Base-by-base conservation (phyloP, 495 filamentous ascomycete genomes). In the Copromyces sp. region DNA sequence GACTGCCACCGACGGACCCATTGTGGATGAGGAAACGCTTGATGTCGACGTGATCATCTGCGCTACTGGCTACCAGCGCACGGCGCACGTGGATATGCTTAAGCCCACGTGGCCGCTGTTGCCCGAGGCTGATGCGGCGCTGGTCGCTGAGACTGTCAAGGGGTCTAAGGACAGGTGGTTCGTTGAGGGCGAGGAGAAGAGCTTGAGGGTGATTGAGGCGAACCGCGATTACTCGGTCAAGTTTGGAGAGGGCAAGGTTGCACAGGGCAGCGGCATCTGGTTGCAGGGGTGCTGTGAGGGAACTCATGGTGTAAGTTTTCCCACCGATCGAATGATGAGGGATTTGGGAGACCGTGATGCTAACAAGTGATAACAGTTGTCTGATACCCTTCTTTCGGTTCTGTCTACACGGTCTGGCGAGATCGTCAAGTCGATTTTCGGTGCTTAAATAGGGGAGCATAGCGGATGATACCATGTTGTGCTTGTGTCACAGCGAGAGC, bases 251-350 rank as follows among this genome's bases (percentile, higher is more conserved):
- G 88, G 85, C 35, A 87, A 87, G 73, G 91, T 97, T 38, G 84
- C 90, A 16, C 87, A 88, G 9, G 84, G 82, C 2, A 85, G 83
- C n/a, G 94, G 94, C 12, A 86, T 98, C 40, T 99, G 93, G 94
- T 84, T 99, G 73, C 95, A 98, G 81, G 95, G 95, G 2, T 98
- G 94, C 80, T 95, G 94, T 77, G 94, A 99, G 82, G 88, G 85
- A 73, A 97, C 93, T 38, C 95, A 98, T 79, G 95, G 95, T 42
- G 91, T 94, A 85, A 87, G 90, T 87, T 35, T 70, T n/a, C n/a
- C n/a, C n/a, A n/a, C n/a, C n/a, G n/a, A n/a, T n/a, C n/a, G n/a
- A n/a, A n/a, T n/a, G n/a, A n/a, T n/a, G n/a, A n/a, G n/a, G n/a
- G n/a, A n/a, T n/a, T n/a, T n/a, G n/a, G n/a, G n/a, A n/a, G n/a